Evolutionary conservation across 2,329 filamentous ascomycete species (phyloP), one percentile per base, ranked within the genome.

Genomic region (Harringtonia lauricola): DNA sequence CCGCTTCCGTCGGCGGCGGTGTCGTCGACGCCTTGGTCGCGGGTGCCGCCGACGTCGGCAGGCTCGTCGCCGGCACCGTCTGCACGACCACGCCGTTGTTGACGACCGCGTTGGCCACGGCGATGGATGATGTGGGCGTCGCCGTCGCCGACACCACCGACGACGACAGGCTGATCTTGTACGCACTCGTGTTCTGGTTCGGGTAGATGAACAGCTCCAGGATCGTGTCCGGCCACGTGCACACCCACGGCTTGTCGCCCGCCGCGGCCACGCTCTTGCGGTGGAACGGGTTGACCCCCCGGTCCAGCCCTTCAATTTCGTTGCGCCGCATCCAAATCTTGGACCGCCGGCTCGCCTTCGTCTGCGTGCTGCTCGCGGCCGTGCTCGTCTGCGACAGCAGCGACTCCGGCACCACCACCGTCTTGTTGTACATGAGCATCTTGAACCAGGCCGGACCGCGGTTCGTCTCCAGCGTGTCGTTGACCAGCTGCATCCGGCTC

Each of bases 141-240:
- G 50, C 13, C 8, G 49, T 18, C 17, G 48, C 38, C n/a, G 47
- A 37, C 12, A 15, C 48, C 37, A 17, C 48, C 18, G 44, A 34
- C 13, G 45, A 46, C 6, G 47, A 42, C 12, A 42, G 36, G 37
- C 47, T 44, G 42, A 48, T 41, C 10, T 37, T 49, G 42, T 41
- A 51, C 8, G 57, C 56, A 49, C 66, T 72, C 42, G 62, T 65
- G 51, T 71, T 74, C 50, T 76, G 70, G 21, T 61, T 59, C 1
- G 72, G 65, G 49, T 76, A 79, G 34, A 79, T 71, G 50, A 76
- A 76, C 4, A 76, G 57, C 41, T 79, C 73, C 6, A 79, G 60
- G 3, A 66, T 61, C 1, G 72, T 76, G 24, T 67, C 62, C 2
- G 72, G 70, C 74, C 75, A 79, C 2, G 63, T 70, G 54, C 75